These are phyloP conservation scores for Tilletia setariae DNA, from an alignment of 1,284 basidiomycete species.

Conservation along the genomic window DNA sequence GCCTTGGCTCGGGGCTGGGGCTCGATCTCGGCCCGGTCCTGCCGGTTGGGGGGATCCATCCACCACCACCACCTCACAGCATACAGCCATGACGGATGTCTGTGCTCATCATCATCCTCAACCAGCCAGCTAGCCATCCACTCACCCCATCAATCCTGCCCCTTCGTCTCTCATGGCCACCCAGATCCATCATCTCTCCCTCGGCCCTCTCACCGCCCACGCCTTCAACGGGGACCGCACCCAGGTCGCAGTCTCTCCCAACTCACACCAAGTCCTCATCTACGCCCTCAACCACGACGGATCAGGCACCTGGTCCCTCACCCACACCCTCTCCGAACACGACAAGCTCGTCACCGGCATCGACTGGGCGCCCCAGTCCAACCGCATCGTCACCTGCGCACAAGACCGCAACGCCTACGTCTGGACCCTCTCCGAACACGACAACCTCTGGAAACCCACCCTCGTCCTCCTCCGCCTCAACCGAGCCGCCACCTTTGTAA, in stretches of 20 bases:
- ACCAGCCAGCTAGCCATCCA: no score
- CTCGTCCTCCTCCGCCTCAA: constrained; percentile 94
- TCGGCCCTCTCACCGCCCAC: constrained; percentile 82
- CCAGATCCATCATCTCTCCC: constrained; percentile 64
- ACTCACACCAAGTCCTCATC: constrained; percentile 84
- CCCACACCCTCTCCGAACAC: constrained; percentile 85
- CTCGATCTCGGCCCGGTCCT: no score
- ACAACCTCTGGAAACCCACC: constrained; percentile 84
- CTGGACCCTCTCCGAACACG: constrained; percentile 73
- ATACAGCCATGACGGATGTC: no score
- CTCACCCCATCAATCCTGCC: no score
- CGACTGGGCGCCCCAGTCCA: constrained; percentile 95
- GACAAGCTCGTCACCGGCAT: constrained; percentile 98
- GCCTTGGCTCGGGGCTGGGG: no score
- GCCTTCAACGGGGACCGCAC: constrained; percentile 85
- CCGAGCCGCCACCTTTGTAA: constrained; percentile 87
- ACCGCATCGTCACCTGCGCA: constrained; percentile 95
- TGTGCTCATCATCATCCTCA: no score
- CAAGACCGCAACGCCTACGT: constrained; percentile 99
- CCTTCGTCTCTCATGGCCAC: no score
- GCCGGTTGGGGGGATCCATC: no score
- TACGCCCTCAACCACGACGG: constrained; percentile 56
- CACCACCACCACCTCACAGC: no score
- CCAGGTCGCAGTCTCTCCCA: constrained; percentile 86
- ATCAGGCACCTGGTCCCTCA: constrained; percentile 64